These are phyloP conservation scores for Arabidopsis lyrata DNA, from an alignment of 441 rosid genomes.

Conservation along the genomic window DNA sequence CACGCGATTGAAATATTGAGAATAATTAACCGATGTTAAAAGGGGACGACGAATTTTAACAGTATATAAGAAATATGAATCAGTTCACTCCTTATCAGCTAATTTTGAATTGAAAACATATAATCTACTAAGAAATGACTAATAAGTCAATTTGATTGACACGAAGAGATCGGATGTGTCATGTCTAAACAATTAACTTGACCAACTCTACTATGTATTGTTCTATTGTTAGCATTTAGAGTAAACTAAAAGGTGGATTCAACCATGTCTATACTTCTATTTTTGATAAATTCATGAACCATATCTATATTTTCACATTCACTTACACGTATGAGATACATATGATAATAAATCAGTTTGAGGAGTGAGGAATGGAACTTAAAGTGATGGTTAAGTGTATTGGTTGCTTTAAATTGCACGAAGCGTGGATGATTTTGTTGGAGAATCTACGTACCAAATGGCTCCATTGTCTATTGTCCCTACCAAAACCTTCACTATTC, in stretches of 20 bases:
- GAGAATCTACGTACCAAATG: slow-evolving; percentile 20
- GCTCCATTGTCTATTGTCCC: slow-evolving; percentile 26
- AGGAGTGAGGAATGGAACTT: neutral
- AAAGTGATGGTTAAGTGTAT: slow-evolving; percentile 19
- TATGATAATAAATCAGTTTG: neutral
- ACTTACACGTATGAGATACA: neutral
- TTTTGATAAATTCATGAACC: neutral
- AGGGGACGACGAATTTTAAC: too few relatives aligned
- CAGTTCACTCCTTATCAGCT: too few relatives aligned
- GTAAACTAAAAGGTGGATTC: neutral
- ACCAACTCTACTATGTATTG: neutral
- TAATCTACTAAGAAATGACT: too few relatives aligned
- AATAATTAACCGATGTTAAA: too few relatives aligned
- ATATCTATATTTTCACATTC: neutral
- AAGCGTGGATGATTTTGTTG: slow-evolving; percentile 27
- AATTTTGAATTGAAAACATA: too few relatives aligned
- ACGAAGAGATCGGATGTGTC: neutral
- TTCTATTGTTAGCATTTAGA: neutral
- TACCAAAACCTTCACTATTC: slow-evolving; percentile 1
- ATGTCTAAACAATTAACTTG: neutral
- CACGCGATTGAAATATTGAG: too few relatives aligned
- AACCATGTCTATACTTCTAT: neutral
- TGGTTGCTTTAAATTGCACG: slow-evolving; percentile 15
- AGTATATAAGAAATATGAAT: too few relatives aligned
- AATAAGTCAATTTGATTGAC: neutral